Conservation (phyloP, 352 stramenopile genomes). For the Pythium utonaiense region DNA sequence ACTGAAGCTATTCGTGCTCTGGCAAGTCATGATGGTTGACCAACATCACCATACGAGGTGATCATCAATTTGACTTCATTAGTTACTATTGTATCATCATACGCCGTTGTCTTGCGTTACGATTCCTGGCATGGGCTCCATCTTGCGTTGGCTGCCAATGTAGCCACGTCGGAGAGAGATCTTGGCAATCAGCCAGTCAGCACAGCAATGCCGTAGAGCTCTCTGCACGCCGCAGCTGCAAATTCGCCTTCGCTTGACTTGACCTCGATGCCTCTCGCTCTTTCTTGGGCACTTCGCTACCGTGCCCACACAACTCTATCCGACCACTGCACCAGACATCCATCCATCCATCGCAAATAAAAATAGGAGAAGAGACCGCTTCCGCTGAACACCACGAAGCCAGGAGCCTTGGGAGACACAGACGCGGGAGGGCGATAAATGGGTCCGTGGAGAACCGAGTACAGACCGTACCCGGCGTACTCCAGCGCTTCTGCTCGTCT, state of each 20-base stretch:
- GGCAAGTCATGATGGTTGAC: background rate
- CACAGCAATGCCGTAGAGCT: background rate
- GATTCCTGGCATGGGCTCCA: background rate
- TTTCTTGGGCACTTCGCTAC: conserved; percentile 19
- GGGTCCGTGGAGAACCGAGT: background rate
- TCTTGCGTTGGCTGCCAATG: conserved; percentile 4
- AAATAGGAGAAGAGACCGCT: conserved; percentile 20
- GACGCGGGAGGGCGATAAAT: background rate
- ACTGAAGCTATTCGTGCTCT: too few species aligned
- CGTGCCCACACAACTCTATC: conserved; percentile 22
- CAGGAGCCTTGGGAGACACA: conserved; percentile 1
- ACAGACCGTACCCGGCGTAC: background rate
- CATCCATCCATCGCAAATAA: conserved; percentile 23
- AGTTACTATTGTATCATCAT: conserved; percentile 23
- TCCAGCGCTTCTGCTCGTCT: conserved; percentile 17
- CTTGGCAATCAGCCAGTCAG: background rate
- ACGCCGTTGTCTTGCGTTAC: conserved; percentile 9
- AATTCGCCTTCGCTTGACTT: conserved; percentile 4
- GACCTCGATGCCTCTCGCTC: background rate
- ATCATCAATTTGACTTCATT: conserved; percentile 20
- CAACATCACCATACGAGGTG: conserved; percentile 2
- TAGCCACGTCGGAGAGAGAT: background rate
- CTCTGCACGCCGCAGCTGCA: background rate
- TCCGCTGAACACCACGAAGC: conserved; percentile 15
- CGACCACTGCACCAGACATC: conserved; percentile 22